Evolutionary conservation across 2,329 filamentous ascomycete species (phyloP).

Genomic region (Exophiala alcalophila): DNA sequence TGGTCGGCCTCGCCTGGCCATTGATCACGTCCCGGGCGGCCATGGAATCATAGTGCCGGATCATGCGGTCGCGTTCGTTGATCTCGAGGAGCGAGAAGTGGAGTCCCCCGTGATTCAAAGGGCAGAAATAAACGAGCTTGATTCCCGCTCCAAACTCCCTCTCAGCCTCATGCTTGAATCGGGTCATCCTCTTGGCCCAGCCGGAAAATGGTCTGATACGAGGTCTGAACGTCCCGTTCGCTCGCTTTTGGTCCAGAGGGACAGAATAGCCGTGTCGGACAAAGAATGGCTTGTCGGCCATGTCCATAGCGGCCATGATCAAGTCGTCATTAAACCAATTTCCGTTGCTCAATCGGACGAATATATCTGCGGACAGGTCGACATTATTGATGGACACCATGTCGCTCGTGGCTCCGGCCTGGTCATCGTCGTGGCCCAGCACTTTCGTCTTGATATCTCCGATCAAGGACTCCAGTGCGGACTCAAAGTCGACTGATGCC

Average conservation of each 20-base stretch:
- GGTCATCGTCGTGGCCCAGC: background rate
- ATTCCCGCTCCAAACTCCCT: conserved; percentile 1
- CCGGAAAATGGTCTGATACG: conserved; percentile 11
- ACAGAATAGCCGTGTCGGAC: conserved; percentile 28
- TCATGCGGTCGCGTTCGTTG: conserved; percentile 29
- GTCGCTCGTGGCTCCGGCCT: background rate
- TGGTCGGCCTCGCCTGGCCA: conserved; percentile 18
- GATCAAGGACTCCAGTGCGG: too few relatives aligned
- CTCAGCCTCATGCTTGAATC: background rate
- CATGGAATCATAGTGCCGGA: conserved; percentile 32
- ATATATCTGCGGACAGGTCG: conserved; percentile 25
- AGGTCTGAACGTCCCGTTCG: conserved; percentile 23
- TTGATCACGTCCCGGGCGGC: conserved; percentile 20
- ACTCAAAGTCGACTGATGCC: conserved; percentile 1
- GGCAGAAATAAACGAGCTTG: conserved; percentile 26
- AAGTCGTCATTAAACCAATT: conserved; percentile 29
- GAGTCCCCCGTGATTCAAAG: conserved; percentile 23
- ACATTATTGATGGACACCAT: conserved; percentile 4
- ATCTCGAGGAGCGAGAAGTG: conserved; percentile 33
- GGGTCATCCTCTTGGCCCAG: conserved; percentile 1
- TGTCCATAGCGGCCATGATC: conserved; percentile 28
- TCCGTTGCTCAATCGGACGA: conserved; percentile 26
- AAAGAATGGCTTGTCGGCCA: conserved; percentile 29
- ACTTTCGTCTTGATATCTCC: conserved; percentile 3
- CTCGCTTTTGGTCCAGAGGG: conserved; percentile 26